These are phyloP conservation scores for Rhodotorula sp. DNA, from an alignment of 1,284 basidiomycete genomes.

Conservation along the genomic window DNA sequence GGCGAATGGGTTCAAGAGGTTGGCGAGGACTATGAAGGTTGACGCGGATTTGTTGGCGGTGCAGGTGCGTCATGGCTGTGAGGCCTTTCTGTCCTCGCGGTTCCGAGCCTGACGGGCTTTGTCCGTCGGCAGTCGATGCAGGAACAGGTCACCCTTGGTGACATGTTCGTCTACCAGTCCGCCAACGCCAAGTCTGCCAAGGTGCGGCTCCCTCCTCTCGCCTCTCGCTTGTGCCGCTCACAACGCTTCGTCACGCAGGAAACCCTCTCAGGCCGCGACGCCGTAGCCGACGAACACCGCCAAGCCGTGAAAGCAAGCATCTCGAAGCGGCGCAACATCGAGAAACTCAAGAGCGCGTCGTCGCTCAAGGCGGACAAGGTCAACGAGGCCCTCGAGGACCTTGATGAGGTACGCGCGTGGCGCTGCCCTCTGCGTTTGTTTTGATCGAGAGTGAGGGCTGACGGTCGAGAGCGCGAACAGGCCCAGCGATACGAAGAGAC, in stretches of 20 bases:
- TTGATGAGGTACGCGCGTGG: slow-evolving; percentile 70
- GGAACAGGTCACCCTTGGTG: slow-evolving; percentile 86
- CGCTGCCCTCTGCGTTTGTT: no score
- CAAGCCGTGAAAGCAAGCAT: slow-evolving; percentile 85
- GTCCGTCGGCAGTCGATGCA: slow-evolving; percentile 61
- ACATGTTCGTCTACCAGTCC: slow-evolving; percentile 88
- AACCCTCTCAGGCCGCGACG: slow-evolving; percentile 77
- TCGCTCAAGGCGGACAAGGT: slow-evolving; percentile 82
- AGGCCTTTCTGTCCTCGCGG: background rate
- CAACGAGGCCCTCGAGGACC: slow-evolving; percentile 87
- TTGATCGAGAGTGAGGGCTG: no score
- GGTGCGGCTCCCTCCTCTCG: slow-evolving; percentile 41
- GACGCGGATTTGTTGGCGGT: slow-evolving; percentile 28
- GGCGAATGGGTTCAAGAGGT: slow-evolving; percentile 34
- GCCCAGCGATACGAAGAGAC: slow-evolving; percentile 82
- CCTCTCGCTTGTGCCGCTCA: background rate
- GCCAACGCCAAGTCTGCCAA: slow-evolving; percentile 91
- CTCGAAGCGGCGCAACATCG: slow-evolving; percentile 82
- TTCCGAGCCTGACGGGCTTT: slow-evolving; percentile 57
- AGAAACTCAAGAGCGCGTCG: slow-evolving; percentile 74
- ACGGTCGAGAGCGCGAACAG: slow-evolving; percentile 53
- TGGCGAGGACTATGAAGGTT: slow-evolving; percentile 37
- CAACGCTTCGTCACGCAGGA: slow-evolving; percentile 54
- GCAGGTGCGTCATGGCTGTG: slow-evolving; percentile 17
- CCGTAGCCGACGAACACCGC: slow-evolving; percentile 87